Evolutionary conservation across 805 yeast species (phyloP), one percentile per base, ranked within the genome.

Genomic region (Suhomyces sp.): DNA sequence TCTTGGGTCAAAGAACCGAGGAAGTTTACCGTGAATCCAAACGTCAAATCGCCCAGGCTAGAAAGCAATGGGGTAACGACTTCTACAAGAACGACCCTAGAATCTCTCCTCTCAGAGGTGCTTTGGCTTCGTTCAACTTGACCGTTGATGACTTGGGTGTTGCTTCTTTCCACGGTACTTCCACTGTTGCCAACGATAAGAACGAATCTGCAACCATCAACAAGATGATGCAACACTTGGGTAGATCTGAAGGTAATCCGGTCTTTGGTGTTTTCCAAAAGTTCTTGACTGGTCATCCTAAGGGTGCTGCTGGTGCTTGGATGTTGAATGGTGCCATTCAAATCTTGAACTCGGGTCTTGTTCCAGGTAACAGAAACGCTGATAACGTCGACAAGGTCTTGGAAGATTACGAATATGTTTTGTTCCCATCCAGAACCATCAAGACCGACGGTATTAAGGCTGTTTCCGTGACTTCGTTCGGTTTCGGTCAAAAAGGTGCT

Each of bases 231-330:
- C 77, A 81, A 67, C 99, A 94, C 70, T 80, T 94, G 69, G 99
- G 98, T 63, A 87, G 99, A 78, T 78, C 96, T 53, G 91, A 89
- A 78, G 99, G 99, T 78, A 96, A 94, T 78, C 96, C 99, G 58
- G 92, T 96, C 48, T 81, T 87, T 63, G 97, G 98, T 83, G 96
- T 94, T 52, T 93, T 96, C 96, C 99, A 94, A 78, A 94, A 94
- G 77, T 94, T 83, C 85, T 84, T 94, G 69, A 94, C 99, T 65
- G 99, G 99, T 77, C 99, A 94, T 81, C 99, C 99, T 66, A 94
- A 94, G 88, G 99, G 99, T 84, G 99, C 99, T 65, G 99, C 99
- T 54, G 99, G 97, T 82, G 98, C 99, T 54, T 94, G 99, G 99
- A 94, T 94, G 99, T 78, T 94, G 83, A 96, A 94, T 74, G 99